Conservation (phyloP, 345 rosid species). For the Rubroshorea leprosula region DNA sequence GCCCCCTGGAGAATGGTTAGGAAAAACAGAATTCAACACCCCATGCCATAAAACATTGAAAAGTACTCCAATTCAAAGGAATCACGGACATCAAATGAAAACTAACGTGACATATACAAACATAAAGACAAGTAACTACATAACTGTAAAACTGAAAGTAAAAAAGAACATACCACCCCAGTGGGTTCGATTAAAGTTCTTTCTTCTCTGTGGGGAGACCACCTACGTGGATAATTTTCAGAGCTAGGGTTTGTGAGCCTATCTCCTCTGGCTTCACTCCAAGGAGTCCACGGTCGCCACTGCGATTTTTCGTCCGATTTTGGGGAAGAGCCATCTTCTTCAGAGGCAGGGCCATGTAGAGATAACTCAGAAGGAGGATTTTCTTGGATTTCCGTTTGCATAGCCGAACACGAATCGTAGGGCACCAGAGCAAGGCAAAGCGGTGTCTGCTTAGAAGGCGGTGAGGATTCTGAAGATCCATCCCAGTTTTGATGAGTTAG, state of each 20-base stretch:
- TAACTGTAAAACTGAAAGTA: background rate
- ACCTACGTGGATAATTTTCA: too few relatives aligned
- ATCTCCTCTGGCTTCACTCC: background rate
- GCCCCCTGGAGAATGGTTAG: slow-evolving; percentile 56
- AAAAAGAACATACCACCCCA: slow-evolving; percentile 12
- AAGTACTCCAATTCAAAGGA: background rate
- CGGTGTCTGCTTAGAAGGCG: background rate
- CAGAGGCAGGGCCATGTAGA: background rate
- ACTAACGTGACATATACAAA: background rate
- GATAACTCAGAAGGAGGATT: background rate
- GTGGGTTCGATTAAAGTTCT: background rate
- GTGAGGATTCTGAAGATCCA: background rate
- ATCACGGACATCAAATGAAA: background rate
- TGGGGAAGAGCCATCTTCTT: background rate
- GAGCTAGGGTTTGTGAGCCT: too few relatives aligned
- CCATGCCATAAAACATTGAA: background rate
- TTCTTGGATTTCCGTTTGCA: background rate
- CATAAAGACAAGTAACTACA: background rate
- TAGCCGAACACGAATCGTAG: background rate
- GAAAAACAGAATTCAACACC: background rate
- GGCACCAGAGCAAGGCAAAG: background rate
- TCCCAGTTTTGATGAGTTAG: background rate
- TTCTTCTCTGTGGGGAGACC: background rate
- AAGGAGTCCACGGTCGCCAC: background rate
- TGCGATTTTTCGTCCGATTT: background rate